Evolutionary conservation across 2,329 filamentous ascomycete species (phyloP).

Genomic region (Peltaster fructicola): DNA sequence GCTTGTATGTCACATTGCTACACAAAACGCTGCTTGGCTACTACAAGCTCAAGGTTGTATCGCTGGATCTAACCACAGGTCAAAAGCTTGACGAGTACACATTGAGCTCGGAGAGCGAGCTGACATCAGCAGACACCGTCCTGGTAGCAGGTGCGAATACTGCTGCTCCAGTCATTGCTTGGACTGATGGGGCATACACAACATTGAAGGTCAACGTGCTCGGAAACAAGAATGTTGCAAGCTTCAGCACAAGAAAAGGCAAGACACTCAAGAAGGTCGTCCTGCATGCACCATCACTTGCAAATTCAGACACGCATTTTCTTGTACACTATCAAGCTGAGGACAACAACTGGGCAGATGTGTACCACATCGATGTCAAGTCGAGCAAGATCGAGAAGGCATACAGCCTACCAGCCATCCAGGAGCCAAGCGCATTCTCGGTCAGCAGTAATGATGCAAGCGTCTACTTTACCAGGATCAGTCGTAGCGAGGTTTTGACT

Average conservation of each 20-base stretch:
- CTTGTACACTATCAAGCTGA: conserved; percentile 62
- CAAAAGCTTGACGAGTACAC: conserved; percentile 52
- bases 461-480: conserved; percentile 76
- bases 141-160: conserved; percentile 62
- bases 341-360: conserved; percentile 59
- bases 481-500: conserved; percentile 53
- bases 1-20: conserved; percentile 59
- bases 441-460: conserved; percentile 61
- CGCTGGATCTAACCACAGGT: conserved; percentile 56
- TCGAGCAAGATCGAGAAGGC: conserved; percentile 53
- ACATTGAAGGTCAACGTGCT: conserved; percentile 57
- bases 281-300: conserved; percentile 56
- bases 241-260: conserved; percentile 25
- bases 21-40: conserved; percentile 48
- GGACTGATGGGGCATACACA: conserved; percentile 46
- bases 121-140: conserved; percentile 45
- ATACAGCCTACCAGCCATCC: conserved; percentile 58
- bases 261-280: conserved; percentile 32
- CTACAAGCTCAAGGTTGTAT: conserved; percentile 59
- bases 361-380: conserved; percentile 67
- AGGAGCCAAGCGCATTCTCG: conserved; percentile 58
- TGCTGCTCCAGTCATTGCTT: conserved; percentile 55
- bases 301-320: conserved; percentile 63
- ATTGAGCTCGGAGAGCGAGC: conserved; percentile 57
- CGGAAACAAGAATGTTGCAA: conserved; percentile 27